Conservation (phyloP, 768 basidiomycete species). For the Lactarius deliciosus region DNA sequence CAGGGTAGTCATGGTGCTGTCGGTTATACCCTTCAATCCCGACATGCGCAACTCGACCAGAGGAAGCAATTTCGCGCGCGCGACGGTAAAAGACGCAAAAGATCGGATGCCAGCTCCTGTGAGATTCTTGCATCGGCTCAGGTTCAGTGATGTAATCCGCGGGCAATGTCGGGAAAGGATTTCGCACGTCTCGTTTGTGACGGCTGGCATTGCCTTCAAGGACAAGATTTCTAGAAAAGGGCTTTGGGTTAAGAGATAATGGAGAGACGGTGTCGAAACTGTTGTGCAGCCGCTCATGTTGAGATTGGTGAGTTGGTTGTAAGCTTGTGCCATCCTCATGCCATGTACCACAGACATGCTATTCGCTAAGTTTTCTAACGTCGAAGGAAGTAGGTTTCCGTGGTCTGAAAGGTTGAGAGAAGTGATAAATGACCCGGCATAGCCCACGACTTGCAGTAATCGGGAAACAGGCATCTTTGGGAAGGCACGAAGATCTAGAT, state of each 20-base stretch:
- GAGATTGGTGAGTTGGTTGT: conserved; percentile 68
- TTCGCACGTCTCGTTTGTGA: conserved; percentile 73
- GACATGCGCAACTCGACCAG: conserved; percentile 66
- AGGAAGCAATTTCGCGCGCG: conserved; percentile 48
- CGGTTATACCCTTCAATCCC: conserved; percentile 61
- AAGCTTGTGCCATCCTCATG: conserved; percentile 39
- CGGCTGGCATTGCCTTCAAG: conserved; percentile 66
- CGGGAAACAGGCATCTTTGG: conserved; percentile 53
- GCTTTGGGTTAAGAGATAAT: conserved; percentile 66
- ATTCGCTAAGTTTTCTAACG: conserved; percentile 53
- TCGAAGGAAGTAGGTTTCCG: conserved; percentile 46
- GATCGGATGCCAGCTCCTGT: conserved; percentile 59
- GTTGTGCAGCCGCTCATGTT: conserved; percentile 72
- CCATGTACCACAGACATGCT: conserved; percentile 48
- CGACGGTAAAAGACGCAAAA: conserved; percentile 45
- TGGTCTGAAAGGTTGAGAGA: conserved; percentile 65
- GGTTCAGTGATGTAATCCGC: conserved; percentile 57
- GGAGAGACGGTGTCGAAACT: conserved; percentile 65
- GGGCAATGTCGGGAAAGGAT: conserved; percentile 61
- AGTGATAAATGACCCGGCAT: conserved; percentile 64
- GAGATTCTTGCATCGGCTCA: conserved; percentile 70
- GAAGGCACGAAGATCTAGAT: conserved; percentile 62
- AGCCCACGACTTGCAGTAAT: conserved; percentile 51
- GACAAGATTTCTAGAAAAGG: conserved; percentile 56
- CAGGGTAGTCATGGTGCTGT: conserved; percentile 60